These are phyloP conservation scores for Cryphonectria nitschkei DNA, from an alignment of 2,329 filamentous ascomycete species.

Conservation along the genomic window DNA sequence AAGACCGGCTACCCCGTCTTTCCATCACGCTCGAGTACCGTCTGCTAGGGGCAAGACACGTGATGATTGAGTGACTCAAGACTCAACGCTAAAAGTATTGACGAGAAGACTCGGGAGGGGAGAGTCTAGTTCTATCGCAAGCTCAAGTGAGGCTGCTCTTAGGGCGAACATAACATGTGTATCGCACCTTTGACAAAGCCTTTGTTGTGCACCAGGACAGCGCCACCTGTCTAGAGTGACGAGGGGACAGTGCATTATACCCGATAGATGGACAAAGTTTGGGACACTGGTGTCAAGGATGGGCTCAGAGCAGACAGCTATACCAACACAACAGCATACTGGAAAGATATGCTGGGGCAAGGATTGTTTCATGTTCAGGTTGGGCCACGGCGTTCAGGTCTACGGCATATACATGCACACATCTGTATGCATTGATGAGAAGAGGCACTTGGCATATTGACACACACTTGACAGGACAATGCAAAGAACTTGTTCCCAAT, in stretches of 20 bases:
- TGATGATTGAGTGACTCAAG: constrained; percentile 39
- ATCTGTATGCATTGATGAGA: not conserved
- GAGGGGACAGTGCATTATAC: not conserved
- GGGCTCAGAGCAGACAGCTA: not conserved
- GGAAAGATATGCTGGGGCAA: not conserved
- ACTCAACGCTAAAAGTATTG: not conserved
- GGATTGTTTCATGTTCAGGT: not conserved
- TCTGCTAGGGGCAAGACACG: constrained; percentile 44
- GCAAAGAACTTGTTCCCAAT: not conserved
- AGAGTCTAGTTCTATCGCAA: not conserved
- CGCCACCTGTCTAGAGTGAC: not conserved
- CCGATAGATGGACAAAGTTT: not conserved
- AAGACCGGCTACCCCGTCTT: constrained; percentile 51
- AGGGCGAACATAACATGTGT: not conserved
- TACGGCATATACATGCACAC: not conserved
- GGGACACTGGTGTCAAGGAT: not conserved
- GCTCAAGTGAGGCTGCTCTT: not conserved
- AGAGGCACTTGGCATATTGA: not conserved
- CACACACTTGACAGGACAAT: not conserved
- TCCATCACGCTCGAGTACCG: constrained; percentile 39
- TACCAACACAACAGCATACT: not conserved
- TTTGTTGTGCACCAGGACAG: not conserved
- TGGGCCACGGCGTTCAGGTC: not conserved
- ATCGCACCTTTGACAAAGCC: not conserved
- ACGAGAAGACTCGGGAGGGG: not conserved